phyloP scores from a whole-genome alignment of 106 monocot species.

The Xerophyta viscosa region DNA sequence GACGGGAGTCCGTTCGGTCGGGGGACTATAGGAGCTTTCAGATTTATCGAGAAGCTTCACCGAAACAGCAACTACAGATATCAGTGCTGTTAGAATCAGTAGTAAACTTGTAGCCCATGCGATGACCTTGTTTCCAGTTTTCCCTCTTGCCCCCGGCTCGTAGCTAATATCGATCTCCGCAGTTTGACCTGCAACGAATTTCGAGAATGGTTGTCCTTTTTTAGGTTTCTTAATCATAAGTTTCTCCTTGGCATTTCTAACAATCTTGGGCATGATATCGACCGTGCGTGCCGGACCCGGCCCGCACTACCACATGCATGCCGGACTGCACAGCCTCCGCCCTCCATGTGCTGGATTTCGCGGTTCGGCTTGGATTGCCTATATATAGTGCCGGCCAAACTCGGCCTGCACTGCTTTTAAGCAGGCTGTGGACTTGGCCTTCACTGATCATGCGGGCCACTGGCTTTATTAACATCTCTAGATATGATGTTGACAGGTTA shows the following conservation, averaged over 20 bases:
- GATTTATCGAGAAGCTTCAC: conserved; percentile 54
- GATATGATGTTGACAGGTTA: no score
- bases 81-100: conserved; percentile 18
- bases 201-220: not conserved
- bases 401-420: no score
- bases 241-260: not conserved
- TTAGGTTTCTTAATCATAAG: not conserved
- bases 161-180: conserved; percentile 53
- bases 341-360: no score
- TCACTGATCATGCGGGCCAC: no score
- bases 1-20: conserved; percentile 2
- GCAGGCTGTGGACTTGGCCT: no score
- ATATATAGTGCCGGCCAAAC: no score
- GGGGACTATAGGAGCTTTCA: conserved; percentile 5
- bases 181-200: conserved; percentile 51
- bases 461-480: no score
- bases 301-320: no score
- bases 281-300: no score
- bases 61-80: conserved; percentile 45
- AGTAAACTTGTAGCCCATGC: conserved; percentile 34
- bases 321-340: no score
- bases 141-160: conserved; percentile 16
- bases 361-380: no score
- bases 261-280: no score
- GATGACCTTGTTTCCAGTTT: conserved; percentile 3